Conservation (phyloP, 306 rosid genomes). For the Fragaria ananassa region DNA sequence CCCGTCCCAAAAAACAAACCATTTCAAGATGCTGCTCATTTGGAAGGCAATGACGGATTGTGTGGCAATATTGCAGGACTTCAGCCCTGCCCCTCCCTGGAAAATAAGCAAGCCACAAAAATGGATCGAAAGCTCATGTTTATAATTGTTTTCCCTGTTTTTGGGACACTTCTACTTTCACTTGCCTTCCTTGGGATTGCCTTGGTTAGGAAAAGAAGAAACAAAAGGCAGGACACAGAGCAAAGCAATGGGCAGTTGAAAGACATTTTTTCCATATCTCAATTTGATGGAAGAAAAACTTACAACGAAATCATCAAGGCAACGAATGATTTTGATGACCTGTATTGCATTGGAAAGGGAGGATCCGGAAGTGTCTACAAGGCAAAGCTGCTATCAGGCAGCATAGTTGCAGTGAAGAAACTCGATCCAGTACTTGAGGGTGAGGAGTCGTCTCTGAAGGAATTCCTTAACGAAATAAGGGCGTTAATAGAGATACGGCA, state of each 20-base stretch:
- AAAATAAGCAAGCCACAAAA: background rate
- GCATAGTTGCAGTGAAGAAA: conserved; percentile 3
- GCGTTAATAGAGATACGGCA: background rate
- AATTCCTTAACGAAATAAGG: background rate
- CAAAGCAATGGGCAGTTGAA: background rate
- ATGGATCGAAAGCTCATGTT: background rate
- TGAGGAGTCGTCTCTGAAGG: background rate
- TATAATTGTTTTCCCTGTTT: conserved; percentile 1
- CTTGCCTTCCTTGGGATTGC: background rate
- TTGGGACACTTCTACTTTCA: background rate
- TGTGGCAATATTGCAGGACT: no score
- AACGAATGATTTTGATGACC: conserved; percentile 4
- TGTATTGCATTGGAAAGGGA: conserved; percentile 18
- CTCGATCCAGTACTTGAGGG: background rate
- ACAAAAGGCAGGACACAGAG: background rate
- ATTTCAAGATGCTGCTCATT: no score
- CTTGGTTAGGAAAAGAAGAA: background rate
- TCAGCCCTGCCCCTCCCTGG: no score
- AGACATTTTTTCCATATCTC: background rate
- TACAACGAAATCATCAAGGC: conserved; percentile 7
- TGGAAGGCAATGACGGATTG: no score
- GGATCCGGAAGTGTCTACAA: conserved; percentile 16
- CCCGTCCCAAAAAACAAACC: no score
- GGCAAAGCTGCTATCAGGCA: background rate
- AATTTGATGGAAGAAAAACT: conserved; percentile 4